A percentile compares a stretch with the other conserved stretches of the same genome.
Evolutionary conservation across 2,329 filamentous ascomycete genomes (phyloP).

Genomic region (Alternaria metachromatica): DNA sequence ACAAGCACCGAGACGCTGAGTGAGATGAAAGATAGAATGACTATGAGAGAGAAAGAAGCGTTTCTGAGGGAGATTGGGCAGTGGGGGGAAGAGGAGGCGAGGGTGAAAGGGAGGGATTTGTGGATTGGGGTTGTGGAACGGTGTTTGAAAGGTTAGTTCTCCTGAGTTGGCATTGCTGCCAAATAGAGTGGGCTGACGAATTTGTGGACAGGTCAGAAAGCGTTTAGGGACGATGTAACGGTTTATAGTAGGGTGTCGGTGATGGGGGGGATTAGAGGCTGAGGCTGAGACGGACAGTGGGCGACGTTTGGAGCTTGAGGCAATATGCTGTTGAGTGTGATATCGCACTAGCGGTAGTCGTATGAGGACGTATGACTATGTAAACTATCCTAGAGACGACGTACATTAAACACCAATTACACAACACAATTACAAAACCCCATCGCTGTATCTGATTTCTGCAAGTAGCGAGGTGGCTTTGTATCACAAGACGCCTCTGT

Average conservation of each 20-base stretch:
- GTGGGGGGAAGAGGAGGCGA: slow-evolving; percentile 33
- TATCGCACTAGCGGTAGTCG: not conserved
- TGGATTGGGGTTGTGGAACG: slow-evolving; percentile 31
- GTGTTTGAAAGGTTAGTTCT: slow-evolving; percentile 15
- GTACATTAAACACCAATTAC: not conserved
- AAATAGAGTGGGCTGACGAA: not conserved
- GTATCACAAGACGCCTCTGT: not conserved
- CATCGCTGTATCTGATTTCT: accelerated
- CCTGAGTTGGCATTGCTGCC: not conserved
- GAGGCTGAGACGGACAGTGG: not conserved
- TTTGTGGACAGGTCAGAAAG: not conserved
- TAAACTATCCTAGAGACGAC: not conserved
- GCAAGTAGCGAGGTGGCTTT: not conserved
- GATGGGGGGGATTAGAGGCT: not conserved
- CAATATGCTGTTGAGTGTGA: not conserved
- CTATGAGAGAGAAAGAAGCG: slow-evolving; percentile 3
- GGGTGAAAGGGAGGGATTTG: slow-evolving; percentile 33
- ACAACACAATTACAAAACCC: too few relatives aligned
- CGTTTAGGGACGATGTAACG: slow-evolving; percentile 13
- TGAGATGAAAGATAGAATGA: slow-evolving; percentile 12
- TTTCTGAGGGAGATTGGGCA: slow-evolving; percentile 27
- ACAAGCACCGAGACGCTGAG: slow-evolving; percentile 51
- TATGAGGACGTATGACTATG: not conserved
- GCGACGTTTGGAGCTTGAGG: not conserved
- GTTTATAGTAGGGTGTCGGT: not conserved